Percentiles rank a stretch among this genome's conserved stretches.
These are phyloP conservation scores for Hypoxylon sp. DNA, from an alignment of 2,329 filamentous ascomycete species.

Conservation along the genomic window DNA sequence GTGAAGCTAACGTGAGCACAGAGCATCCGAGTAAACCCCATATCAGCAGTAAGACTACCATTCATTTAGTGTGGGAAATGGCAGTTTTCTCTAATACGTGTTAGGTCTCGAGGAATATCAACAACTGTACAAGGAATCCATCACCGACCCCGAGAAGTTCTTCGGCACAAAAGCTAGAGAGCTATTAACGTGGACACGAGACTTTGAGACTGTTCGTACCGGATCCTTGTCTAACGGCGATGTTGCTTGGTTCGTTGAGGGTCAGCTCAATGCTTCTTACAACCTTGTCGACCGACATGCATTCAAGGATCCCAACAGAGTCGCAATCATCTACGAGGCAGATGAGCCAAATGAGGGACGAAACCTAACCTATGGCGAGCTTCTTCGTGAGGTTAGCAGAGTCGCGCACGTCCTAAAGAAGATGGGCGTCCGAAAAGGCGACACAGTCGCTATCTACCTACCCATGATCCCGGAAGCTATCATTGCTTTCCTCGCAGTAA, in stretches of 20 bases:
- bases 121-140: slow-evolving; percentile 83
- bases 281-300: slow-evolving; percentile 98
- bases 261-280: slow-evolving; percentile 93
- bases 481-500: slow-evolving; percentile 90
- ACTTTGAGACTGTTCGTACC: slow-evolving; percentile 89
- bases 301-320: slow-evolving; percentile 91
- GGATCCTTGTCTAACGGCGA: slow-evolving; percentile 86
- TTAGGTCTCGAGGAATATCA: slow-evolving; percentile 77
- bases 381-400: slow-evolving; percentile 90
- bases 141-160: slow-evolving; percentile 89
- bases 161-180: slow-evolving; percentile 90
- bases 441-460: slow-evolving; percentile 96
- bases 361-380: slow-evolving; percentile 91
- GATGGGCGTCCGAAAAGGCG: slow-evolving; percentile 97
- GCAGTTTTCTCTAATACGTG: slow-evolving; percentile 47
- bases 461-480: slow-evolving; percentile 99
- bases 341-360: slow-evolving; percentile 91
- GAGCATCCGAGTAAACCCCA: slow-evolving; percentile 80
- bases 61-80: background rate
- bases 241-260: slow-evolving; percentile 94
- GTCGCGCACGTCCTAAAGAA: slow-evolving; percentile 90
- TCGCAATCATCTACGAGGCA: slow-evolving; percentile 98
- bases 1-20: slow-evolving; percentile 56
- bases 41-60: slow-evolving; percentile 69
- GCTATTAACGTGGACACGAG: slow-evolving; percentile 88